Percentiles rank a stretch among this genome's conserved stretches.
Evolutionary conservation across 2,329 filamentous ascomycete species (phyloP).

Genomic region (Ascocoryne sarcoides): DNA sequence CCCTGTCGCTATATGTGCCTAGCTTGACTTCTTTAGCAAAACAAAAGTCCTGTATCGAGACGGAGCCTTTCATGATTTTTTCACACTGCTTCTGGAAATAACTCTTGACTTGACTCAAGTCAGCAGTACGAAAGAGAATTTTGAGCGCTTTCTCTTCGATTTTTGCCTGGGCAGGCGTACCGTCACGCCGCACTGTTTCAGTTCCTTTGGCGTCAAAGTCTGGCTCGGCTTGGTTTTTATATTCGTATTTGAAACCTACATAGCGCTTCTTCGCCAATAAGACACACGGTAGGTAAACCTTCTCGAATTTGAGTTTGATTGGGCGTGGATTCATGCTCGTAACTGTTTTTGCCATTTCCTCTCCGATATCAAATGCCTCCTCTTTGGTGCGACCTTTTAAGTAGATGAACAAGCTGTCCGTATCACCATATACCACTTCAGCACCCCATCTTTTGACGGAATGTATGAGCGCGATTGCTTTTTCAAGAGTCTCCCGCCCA

Average conservation of each 20-base stretch:
- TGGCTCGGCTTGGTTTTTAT: slow-evolving; percentile 61
- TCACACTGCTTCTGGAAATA: slow-evolving; percentile 87
- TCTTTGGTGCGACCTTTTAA: slow-evolving; percentile 79
- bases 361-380: slow-evolving; percentile 84
- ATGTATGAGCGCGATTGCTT: slow-evolving; percentile 87
- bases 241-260: slow-evolving; percentile 95
- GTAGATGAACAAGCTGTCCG: slow-evolving; percentile 87
- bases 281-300: slow-evolving; percentile 93
- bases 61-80: slow-evolving; percentile 83
- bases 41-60: slow-evolving; percentile 92
- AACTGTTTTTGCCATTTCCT: slow-evolving; percentile 81
- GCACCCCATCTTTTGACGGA: slow-evolving; percentile 81
- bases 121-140: slow-evolving; percentile 80
- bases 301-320: slow-evolving; percentile 95
- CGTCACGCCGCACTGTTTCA: slow-evolving; percentile 90
- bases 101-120: slow-evolving; percentile 77
- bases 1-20: slow-evolving; percentile 77
- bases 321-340: slow-evolving; percentile 86
- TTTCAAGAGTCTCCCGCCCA: slow-evolving; percentile 86
- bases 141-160: slow-evolving; percentile 90
- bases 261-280: slow-evolving; percentile 96
- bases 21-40: slow-evolving; percentile 89
- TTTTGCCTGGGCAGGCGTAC: slow-evolving; percentile 90
- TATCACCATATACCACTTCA: slow-evolving; percentile 97
- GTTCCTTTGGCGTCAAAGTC: slow-evolving; percentile 98